These are phyloP conservation scores for Paraconiothyrium brasiliense DNA, from an alignment of 2,329 filamentous ascomycete species.

Conservation along the genomic window DNA sequence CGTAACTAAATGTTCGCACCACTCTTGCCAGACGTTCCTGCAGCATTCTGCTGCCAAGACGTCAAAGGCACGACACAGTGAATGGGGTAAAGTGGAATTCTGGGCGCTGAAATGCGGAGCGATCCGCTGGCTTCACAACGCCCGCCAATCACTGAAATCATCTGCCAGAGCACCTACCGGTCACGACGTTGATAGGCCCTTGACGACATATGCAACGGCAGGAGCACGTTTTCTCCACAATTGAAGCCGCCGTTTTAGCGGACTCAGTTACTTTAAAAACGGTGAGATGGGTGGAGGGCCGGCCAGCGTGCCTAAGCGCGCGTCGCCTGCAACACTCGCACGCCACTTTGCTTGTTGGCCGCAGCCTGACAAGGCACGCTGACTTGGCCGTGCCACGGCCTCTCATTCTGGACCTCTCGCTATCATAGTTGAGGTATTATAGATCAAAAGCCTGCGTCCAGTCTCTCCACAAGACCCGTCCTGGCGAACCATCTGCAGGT, in stretches of 20 bases:
- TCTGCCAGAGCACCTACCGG: conserved; percentile 10
- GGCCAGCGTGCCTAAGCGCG: conserved; percentile 30
- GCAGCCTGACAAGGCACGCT: conserved; percentile 29
- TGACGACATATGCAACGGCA: conserved; percentile 26
- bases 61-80: conserved; percentile 28
- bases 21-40: conserved; percentile 31
- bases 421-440: conserved; percentile 40
- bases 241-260: conserved; percentile 22
- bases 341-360: conserved; percentile 30
- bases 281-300: conserved; percentile 19
- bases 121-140: conserved; percentile 37
- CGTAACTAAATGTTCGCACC: conserved; percentile 25
- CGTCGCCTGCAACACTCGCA: conserved; percentile 34
- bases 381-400: conserved; percentile 29
- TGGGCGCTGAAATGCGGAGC: conserved; percentile 41
- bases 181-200: conserved; percentile 7
- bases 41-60: conserved; percentile 32
- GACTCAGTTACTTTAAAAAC: not conserved
- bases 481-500: conserved; percentile 39
- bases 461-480: conserved; percentile 29
- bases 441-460: conserved; percentile 32
- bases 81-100: conserved; percentile 29
- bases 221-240: conserved; percentile 27
- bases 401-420: conserved; percentile 34
- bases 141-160: conserved; percentile 28